Evolutionary conservation across 169 alveolate species (phyloP), one percentile per base, ranked within the genome.

Genomic region (Plasmodium falciparum): DNA sequence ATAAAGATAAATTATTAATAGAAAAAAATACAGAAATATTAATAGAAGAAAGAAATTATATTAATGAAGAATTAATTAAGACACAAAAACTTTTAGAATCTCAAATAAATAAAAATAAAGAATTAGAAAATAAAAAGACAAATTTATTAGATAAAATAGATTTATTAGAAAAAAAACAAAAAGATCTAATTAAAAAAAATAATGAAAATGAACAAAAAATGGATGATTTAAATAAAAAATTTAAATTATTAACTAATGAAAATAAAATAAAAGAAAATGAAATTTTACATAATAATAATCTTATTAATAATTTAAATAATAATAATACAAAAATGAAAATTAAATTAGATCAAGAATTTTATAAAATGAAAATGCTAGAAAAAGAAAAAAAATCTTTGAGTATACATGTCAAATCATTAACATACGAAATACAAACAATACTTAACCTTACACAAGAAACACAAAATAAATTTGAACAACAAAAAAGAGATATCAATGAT

Each of bases 311-410:
- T 22, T 70, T 78, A 17, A 78, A 65, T 54, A 65, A 39, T 78
- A 59, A 45, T 3, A 78, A 78, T 17, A 39, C 78, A 8, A 78
- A 78, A 26, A 78, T 78, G 72, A 78, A 78, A 52, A 70, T 78
- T 29, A 78, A 78, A 45, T 45, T 78, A 78, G 89, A 78, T 71
- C 89, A 78, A 58, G 89, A 78, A 65, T 78, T 59, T 70, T 78
- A 52, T 70, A 78, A 78, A 66, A 66, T 65, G 15, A 78, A 78
- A 78, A 54, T 65, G 26, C 11, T 78, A 43, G 78, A 78, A 58
- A 78, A 78, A 70, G 89, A 78, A 69, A 83, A 83, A 17, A 83
- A 83, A 63, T 13, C 91, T 5, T 49, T 83, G 43, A 58, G 39
- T 54, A 70, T 83, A 39, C 33, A 83, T 69, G 91, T 83, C 12